phyloP scores from a whole-genome alignment of 1,284 basidiomycete genomes.

The Anthracocystis panici-leucophaei region DNA sequence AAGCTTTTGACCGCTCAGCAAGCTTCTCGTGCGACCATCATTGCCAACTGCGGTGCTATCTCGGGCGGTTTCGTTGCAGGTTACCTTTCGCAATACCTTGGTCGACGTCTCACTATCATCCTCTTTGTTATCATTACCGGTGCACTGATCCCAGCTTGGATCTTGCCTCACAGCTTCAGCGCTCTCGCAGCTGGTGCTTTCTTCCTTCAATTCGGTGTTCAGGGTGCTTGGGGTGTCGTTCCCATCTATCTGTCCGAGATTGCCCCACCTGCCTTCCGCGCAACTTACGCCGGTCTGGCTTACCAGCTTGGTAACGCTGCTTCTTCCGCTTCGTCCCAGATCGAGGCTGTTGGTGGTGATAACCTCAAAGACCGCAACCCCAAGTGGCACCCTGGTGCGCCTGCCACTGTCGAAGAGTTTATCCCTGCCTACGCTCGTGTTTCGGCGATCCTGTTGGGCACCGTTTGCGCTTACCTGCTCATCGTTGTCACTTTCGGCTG shows the following conservation, averaged over 20 bases:
- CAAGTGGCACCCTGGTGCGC: slow-evolving; percentile 33
- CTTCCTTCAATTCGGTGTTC: slow-evolving; percentile 71
- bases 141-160: slow-evolving; percentile 68
- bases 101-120: slow-evolving; percentile 88
- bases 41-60: slow-evolving; percentile 84
- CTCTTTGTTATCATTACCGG: slow-evolving; percentile 70
- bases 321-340: slow-evolving; percentile 86
- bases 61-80: slow-evolving; percentile 84
- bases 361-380: slow-evolving; percentile 58
- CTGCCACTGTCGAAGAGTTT: slow-evolving; percentile 63
- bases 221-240: slow-evolving; percentile 75
- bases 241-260: slow-evolving; percentile 90
- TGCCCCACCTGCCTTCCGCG: slow-evolving; percentile 90
- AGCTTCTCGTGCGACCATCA: slow-evolving; percentile 88
- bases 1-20: slow-evolving; percentile 71
- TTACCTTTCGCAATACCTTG: slow-evolving; percentile 83
- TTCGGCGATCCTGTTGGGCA: slow-evolving; percentile 85
- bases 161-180: slow-evolving; percentile 69
- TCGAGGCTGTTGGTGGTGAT: slow-evolving; percentile 81
- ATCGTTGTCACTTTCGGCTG: slow-evolving; percentile 60
- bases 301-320: slow-evolving; percentile 85
- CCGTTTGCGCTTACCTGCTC: slow-evolving; percentile 70
- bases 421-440: slow-evolving; percentile 87
- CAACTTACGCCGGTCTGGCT: slow-evolving; percentile 89
- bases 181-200: slow-evolving; percentile 71